Evolutionary conservation across 73 alveolate genomes (phyloP).

Genomic region (Tetrahymena thermophila): DNA sequence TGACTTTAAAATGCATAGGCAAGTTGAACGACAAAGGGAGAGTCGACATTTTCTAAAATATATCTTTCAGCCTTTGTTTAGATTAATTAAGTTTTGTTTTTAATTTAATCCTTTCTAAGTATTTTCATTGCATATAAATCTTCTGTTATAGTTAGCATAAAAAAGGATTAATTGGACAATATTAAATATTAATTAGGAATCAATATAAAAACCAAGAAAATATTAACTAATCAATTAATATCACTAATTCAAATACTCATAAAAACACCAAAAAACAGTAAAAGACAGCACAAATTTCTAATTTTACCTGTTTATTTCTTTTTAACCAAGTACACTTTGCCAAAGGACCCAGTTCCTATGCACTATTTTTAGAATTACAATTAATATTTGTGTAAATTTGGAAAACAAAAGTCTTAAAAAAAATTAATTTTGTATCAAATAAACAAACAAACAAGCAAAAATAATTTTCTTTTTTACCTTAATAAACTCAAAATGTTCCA

Average conservation of each 20-base stretch:
- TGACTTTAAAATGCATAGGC: constrained; percentile 81
- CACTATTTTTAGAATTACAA: background rate
- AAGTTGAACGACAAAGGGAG: constrained; percentile 77
- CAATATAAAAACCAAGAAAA: background rate
- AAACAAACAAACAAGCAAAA: too few relatives aligned
- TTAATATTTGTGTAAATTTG: background rate
- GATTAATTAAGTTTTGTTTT: background rate
- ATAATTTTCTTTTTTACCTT: background rate
- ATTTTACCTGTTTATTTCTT: background rate
- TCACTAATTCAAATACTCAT: too few relatives aligned
- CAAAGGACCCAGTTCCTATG: background rate
- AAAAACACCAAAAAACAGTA: background rate
- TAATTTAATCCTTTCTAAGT: constrained; percentile 55
- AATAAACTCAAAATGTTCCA: background rate
- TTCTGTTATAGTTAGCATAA: background rate
- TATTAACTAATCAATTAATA: too few relatives aligned
- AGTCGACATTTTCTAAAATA: constrained; percentile 56
- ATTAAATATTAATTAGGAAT: too few relatives aligned
- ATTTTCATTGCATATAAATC: constrained; percentile 82
- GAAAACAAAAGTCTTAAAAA: background rate
- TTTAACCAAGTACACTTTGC: background rate
- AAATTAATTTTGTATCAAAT: too few relatives aligned
- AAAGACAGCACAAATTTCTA: background rate
- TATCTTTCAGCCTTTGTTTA: constrained; percentile 61
- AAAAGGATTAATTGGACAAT: background rate